phyloP scores from a whole-genome alignment of 306 rosid genomes.

The Prunus davidiana region DNA sequence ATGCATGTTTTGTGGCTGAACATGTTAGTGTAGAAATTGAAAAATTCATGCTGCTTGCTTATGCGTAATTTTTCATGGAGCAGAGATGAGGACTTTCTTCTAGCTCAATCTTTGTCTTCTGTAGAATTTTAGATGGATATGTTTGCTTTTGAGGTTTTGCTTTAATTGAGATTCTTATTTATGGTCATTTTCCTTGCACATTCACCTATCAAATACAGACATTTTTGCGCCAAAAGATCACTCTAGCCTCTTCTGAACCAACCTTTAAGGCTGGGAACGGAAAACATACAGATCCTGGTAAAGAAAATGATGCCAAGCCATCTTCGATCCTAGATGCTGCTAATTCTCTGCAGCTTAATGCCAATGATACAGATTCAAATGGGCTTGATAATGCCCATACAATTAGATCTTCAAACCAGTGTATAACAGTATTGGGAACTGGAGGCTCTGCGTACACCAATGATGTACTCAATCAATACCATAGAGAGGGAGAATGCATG shows the following conservation, averaged over 20 bases:
- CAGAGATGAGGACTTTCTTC: not conserved
- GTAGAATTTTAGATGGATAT: conserved; percentile 3
- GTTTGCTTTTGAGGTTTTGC: conserved; percentile 1
- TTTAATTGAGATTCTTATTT: not conserved
- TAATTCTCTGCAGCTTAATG: conserved; percentile 1
- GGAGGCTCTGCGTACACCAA: not conserved
- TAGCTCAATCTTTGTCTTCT: not conserved
- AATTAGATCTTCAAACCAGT: not conserved
- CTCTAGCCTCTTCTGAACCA: conserved; percentile 45
- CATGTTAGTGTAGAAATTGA: not conserved
- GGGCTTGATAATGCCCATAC: not conserved
- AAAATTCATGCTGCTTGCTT: not conserved
- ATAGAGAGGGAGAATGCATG: conserved; percentile 12
- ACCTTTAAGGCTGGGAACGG: conserved; percentile 28
- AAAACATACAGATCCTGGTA: conserved; percentile 29
- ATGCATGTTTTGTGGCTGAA: not conserved
- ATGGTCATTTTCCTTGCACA: not conserved
- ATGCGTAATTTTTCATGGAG: not conserved
- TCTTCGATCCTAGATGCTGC: conserved; percentile 20
- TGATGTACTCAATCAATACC: not conserved
- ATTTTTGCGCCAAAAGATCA: conserved; percentile 80
- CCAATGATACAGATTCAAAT: conserved; percentile 2
- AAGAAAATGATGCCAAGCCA: conserved; percentile 26
- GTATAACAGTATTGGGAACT: not conserved
- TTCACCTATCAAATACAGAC: conserved; percentile 47